Conservation (phyloP, 1,139 yeast genomes). For the Blastobotrys petasosporus region DNA sequence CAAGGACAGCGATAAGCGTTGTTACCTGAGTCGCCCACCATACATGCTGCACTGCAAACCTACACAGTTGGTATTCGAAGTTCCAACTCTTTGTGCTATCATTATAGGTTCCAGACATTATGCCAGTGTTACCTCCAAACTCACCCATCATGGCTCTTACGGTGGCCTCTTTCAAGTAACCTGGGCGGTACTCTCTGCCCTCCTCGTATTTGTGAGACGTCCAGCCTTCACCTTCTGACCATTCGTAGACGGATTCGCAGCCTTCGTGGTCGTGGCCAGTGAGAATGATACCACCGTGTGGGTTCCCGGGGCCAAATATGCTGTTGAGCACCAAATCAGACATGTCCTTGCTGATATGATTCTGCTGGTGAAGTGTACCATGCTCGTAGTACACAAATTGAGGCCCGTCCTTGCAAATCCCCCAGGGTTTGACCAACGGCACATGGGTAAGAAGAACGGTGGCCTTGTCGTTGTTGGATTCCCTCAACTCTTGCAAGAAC, state of each 20-base stretch:
- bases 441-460: constrained; percentile 84
- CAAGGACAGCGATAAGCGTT: constrained; percentile 24
- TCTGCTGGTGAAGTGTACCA: constrained; percentile 64
- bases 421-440: constrained; percentile 75
- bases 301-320: constrained; percentile 45
- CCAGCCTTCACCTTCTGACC: constrained; percentile 19
- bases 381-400: constrained; percentile 55
- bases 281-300: constrained; percentile 62
- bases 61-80: constrained; percentile 68
- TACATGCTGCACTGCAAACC: constrained; percentile 81
- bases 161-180: constrained; percentile 60
- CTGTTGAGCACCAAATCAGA: constrained; percentile 62
- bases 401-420: constrained; percentile 85
- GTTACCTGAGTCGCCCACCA: constrained; percentile 87
- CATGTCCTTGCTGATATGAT: constrained; percentile 65
- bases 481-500: constrained; percentile 51
- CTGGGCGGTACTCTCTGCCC: constrained; percentile 10
- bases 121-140: constrained; percentile 81
- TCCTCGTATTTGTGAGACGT: constrained; percentile 22
- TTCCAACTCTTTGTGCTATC: constrained; percentile 44
- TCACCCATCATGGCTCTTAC: constrained; percentile 97
- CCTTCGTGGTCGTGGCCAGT: constrained; percentile 98
- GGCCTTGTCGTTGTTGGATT: constrained; percentile 59
- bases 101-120: constrained; percentile 65
- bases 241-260: constrained; percentile 58